Percentiles rank a stretch among this genome's conserved stretches.
Conservation (phyloP, 2,329 filamentous ascomycete species). For the Apiospora aurea region DNA sequence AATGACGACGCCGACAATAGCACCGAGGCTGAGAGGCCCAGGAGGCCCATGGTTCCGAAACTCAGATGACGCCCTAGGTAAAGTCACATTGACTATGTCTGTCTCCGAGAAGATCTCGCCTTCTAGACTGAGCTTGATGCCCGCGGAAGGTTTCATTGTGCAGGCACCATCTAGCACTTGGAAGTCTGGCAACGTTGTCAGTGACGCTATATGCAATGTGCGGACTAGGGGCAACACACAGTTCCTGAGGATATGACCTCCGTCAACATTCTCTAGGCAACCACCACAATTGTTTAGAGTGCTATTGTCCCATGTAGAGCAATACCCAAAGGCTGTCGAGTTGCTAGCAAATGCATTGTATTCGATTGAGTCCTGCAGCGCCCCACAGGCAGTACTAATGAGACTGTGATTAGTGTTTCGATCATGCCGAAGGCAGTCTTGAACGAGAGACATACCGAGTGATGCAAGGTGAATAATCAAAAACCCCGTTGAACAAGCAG, state of each 20-base stretch:
- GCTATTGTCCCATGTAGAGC: not conserved
- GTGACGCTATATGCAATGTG: no score
- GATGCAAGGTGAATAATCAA: not conserved
- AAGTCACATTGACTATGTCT: no score
- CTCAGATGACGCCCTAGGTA: no score
- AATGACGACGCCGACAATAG: constrained; percentile 65
- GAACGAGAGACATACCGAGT: not conserved
- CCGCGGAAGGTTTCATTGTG: no score
- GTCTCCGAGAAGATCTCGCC: no score
- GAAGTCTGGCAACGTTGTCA: no score
- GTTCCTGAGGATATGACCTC: not conserved
- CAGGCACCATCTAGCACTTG: no score
- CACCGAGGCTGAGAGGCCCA: constrained; percentile 58
- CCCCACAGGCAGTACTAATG: not conserved
- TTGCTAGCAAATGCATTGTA: not conserved
- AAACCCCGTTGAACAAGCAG: no score
- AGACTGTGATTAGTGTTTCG: not conserved
- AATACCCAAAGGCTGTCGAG: not conserved
- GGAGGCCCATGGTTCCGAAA: constrained; percentile 43
- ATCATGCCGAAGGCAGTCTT: no score
- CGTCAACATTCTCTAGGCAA: not conserved
- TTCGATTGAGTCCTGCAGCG: not conserved
- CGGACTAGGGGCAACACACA: not conserved
- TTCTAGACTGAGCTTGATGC: no score
- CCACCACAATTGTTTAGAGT: not conserved